Base-by-base conservation (phyloP, 2,329 filamentous ascomycete genomes). In the Thermothelomyces thermophilus region DNA sequence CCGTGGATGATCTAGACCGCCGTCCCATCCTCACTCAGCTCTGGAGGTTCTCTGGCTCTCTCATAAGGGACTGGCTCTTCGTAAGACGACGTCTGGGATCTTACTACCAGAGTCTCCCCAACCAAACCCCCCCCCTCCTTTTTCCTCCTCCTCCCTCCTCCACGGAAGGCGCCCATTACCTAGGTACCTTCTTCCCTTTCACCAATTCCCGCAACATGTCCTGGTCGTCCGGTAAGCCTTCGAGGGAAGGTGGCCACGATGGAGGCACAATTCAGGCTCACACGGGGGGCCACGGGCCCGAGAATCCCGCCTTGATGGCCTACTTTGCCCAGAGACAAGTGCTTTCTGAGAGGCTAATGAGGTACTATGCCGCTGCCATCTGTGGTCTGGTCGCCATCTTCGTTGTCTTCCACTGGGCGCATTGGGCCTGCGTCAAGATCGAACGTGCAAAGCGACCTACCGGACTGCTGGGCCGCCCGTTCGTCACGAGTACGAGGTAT, bases 361-460 rank as follows among this genome's bases (percentile, higher is more conserved):
- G 39, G 28, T 56, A 55, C 36, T 62, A 50, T 35, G 61, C 58
- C 19, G 60, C 57, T 3, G 59, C 54, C 8, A 46, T 66, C 10
- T 60, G 59, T 36, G 60, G 63, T 17, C 52, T 66, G 40, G 56
- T 66, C 28, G 62, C 55, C 26, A 33, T 65, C 17, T 66, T 66
- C 46, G 53, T 63, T 17, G 22, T 66, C 19, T 52, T 62, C 26
- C 63, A 65, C 54, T 65, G 63, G 62, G 54, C 58, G 0, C 60
- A 62, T 11, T 52, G 51, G 46, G 22, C 61, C 2, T 56, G 50
- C 35, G 58, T 53, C n/a, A 60, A 47, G 19, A 16, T 58, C 11
- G 55, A 56, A 30, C 41, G 44, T 37, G 55, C 58, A 11, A 56
- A 53, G 34, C 47, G 43, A 17, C 41, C 53, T 5, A 37, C 57